These are phyloP conservation scores for Claviceps maximensis DNA, from an alignment of 2,329 filamentous ascomycete species.

Conservation along the genomic window DNA sequence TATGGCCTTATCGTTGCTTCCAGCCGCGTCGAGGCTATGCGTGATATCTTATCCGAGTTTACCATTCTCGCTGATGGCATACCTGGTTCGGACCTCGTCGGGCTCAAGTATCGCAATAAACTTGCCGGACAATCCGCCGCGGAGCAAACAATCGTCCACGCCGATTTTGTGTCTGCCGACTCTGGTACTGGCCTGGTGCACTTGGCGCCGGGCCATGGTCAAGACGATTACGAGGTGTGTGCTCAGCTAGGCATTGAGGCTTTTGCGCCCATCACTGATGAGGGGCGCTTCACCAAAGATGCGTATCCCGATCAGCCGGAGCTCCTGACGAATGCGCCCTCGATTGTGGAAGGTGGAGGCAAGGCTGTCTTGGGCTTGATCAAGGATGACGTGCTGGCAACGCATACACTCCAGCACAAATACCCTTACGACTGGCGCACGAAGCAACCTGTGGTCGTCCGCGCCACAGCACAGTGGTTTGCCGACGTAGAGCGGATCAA, in stretches of 20 bases:
- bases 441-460: slow-evolving; percentile 78
- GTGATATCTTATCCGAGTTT: slow-evolving; percentile 35
- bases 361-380: slow-evolving; percentile 58
- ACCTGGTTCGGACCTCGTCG: slow-evolving; percentile 50
- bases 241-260: slow-evolving; percentile 55
- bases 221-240: slow-evolving; percentile 88
- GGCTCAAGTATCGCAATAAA: slow-evolving; percentile 55
- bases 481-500: slow-evolving; percentile 82
- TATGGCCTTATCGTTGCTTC: slow-evolving; percentile 59
- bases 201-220: slow-evolving; percentile 84
- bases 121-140: slow-evolving; percentile 46
- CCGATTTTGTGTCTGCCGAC: slow-evolving; percentile 75
- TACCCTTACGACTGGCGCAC: slow-evolving; percentile 98
- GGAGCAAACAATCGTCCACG: slow-evolving; percentile 60
- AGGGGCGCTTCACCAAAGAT: slow-evolving; percentile 67
- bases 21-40: slow-evolving; percentile 51
- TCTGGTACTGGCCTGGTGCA: slow-evolving; percentile 97
- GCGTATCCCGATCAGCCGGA: slow-evolving; percentile 60
- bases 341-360: slow-evolving; percentile 59
- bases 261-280: slow-evolving; percentile 71
- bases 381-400: slow-evolving; percentile 49
- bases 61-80: slow-evolving; percentile 43
- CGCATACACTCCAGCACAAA: slow-evolving; percentile 69
- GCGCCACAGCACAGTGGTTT: slow-evolving; percentile 96
- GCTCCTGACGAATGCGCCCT: slow-evolving; percentile 50